Evolutionary conservation across 2,329 filamentous ascomycete species (phyloP).

Genomic region (Westerdykella aurantiaca): DNA sequence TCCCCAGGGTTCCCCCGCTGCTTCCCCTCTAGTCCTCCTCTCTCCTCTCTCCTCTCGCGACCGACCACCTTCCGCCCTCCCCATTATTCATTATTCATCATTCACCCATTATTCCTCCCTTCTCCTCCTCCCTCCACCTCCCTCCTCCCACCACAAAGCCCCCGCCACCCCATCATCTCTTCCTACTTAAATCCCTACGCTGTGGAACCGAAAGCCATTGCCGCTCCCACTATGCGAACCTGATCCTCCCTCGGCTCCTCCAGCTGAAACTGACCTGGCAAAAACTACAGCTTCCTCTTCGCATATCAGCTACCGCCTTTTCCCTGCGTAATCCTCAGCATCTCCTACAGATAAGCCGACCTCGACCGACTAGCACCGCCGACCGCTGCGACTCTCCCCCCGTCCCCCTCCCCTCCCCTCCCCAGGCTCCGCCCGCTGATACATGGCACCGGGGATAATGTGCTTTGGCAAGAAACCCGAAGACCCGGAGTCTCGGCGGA

Average conservation of each 20-base stretch:
- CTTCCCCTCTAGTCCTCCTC: no score
- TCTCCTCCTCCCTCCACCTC: no score
- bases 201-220: no score
- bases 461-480: slow-evolving; percentile 48
- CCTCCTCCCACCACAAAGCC: background rate
- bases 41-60: no score
- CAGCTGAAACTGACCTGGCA: no score
- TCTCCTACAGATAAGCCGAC: background rate
- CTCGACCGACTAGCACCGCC: background rate
- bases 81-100: no score
- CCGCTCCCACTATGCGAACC: no score
- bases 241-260: no score
- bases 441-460: slow-evolving; percentile 43
- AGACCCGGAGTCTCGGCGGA: slow-evolving; percentile 45
- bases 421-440: slow-evolving; percentile 7
- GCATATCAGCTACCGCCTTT: background rate
- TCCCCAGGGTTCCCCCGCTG: no score
- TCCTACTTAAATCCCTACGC: background rate
- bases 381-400: background rate
- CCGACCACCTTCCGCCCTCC: background rate
- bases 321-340: background rate
- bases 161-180: background rate
- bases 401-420: background rate
- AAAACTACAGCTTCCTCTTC: no score
- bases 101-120: no score